Evolutionary conservation across 305 asterid genomes (phyloP), one percentile per base, ranked within the genome.

Genomic region (Galium porrigens): DNA sequence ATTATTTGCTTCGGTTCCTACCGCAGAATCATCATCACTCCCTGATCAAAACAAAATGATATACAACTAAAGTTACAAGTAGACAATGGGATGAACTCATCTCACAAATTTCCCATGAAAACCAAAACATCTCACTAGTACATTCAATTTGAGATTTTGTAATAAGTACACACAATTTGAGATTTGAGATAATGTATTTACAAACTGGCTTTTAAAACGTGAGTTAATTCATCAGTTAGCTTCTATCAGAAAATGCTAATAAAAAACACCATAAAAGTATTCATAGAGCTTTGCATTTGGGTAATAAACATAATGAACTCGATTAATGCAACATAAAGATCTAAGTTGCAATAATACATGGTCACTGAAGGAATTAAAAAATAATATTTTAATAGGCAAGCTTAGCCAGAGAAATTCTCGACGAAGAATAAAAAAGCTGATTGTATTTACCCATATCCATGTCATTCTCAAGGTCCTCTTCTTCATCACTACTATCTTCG

Each of bases 401-500:
- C 51, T 44, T 44, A 44, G 12, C 18, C 12, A 44, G 17, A 44
- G 2, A 44, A 14, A 2, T 1, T 8, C 46, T 8, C 3, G 1
- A 36, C 7, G 39, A 39, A 10, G 14, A 39, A 39, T 41, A 4
- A 12, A 39, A 64, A 30, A 53, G 63, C 27, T 36, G 55, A 2
- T 39, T 73, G 70, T 63, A 71, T 18, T 14, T 74, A 61, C 73
- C 80, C 22, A 14, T 11, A 42, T 65, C 82, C 70, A 72, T 75
- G 7, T 65, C 70, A 41, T 79, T 80, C 67, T 75, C 80, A 0
- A 73, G 70, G 64, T 83, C 73, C 37, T 72, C 68, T 34, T 76
- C 89, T 53, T 86, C 63, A 18, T 77, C 95, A 32, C 83, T 56
- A 56, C 33, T 17, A 56, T 27, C 62, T 58, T 58, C 62, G 17